Evolutionary conservation across 306 rosid genomes (phyloP).

Genomic region (Neltuma alba): DNA sequence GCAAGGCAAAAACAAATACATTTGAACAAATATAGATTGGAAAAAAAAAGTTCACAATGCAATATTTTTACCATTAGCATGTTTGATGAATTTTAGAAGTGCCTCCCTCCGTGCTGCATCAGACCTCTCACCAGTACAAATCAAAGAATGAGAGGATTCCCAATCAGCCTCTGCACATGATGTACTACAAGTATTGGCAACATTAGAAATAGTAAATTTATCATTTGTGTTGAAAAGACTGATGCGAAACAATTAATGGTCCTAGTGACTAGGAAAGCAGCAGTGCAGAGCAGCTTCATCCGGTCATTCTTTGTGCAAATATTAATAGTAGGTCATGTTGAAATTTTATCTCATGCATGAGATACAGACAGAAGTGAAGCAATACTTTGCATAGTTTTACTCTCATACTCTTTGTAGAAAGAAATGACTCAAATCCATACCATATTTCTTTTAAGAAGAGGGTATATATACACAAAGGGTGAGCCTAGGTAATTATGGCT

Average conservation of each 20-base stretch:
- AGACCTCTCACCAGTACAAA: constrained; percentile 76
- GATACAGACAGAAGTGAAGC: background rate
- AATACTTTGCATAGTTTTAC: background rate
- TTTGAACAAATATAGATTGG: background rate
- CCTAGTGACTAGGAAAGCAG: constrained; percentile 20
- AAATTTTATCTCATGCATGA: background rate
- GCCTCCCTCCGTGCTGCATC: constrained; percentile 59
- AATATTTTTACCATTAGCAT: constrained; percentile 73
- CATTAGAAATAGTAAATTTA: constrained; percentile 36
- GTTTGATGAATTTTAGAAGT: constrained; percentile 67
- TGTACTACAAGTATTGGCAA: constrained; percentile 62
- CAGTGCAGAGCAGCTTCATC: constrained; percentile 21
- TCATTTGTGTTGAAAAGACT: constrained; percentile 17
- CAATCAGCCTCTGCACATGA: constrained; percentile 85
- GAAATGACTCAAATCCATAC: background rate
- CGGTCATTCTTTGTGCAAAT: constrained; percentile 19
- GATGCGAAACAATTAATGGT: constrained; percentile 28
- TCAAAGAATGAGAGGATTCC: constrained; percentile 79
- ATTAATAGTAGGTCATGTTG: background rate
- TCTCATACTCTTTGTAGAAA: constrained; percentile 9
- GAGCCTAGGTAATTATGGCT: background rate
- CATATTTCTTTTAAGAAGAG: background rate
- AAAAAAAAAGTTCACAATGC: constrained; percentile 13
- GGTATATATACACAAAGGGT: background rate
- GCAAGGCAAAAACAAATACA: constrained; percentile 11